phyloP scores from a whole-genome alignment of 1,284 basidiomycete species.

The Agaricales sp. region DNA sequence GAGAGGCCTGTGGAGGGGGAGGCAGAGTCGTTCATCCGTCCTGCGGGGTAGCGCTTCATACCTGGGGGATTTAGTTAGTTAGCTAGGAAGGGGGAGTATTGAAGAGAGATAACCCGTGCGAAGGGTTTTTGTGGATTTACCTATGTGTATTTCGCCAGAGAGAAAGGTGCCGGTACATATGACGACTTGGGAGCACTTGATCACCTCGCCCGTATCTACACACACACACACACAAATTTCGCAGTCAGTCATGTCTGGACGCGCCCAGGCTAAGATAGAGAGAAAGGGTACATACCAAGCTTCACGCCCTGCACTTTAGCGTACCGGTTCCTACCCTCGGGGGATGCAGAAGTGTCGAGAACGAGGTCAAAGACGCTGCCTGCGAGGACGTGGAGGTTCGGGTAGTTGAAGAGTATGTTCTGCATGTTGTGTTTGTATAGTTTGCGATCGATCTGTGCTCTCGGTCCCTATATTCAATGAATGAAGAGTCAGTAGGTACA shows the following conservation, averaged over 20 bases:
- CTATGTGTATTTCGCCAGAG: conserved; percentile 83
- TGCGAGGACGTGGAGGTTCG: conserved; percentile 59
- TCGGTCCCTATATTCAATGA: conserved; percentile 51
- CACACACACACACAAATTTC: not conserved
- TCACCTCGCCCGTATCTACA: conserved; percentile 67
- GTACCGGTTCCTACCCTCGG: conserved; percentile 23
- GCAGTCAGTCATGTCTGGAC: not conserved
- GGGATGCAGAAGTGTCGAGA: conserved; percentile 36
- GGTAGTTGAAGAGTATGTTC: conserved; percentile 48
- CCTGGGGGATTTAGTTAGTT: conserved; percentile 33
- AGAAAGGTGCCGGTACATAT: conserved; percentile 89
- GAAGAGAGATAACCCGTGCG: not conserved
- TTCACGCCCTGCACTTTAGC: conserved; percentile 58
- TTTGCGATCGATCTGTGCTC: conserved; percentile 81
- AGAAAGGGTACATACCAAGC: conserved; percentile 37
- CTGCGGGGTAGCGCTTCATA: conserved; percentile 70
- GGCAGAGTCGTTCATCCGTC: conserved; percentile 63
- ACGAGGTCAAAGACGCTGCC: conserved; percentile 77
- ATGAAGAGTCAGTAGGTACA: not conserved
- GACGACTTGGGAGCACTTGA: conserved; percentile 72
- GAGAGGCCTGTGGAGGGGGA: conserved; percentile 69
- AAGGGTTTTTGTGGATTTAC: conserved; percentile 22
- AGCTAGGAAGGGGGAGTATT: conserved; percentile 1
- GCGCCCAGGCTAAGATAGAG: not conserved
- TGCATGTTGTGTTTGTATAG: conserved; percentile 82